phyloP scores from a whole-genome alignment of 768 basidiomycete species.

The Russula griseocarnosa region DNA sequence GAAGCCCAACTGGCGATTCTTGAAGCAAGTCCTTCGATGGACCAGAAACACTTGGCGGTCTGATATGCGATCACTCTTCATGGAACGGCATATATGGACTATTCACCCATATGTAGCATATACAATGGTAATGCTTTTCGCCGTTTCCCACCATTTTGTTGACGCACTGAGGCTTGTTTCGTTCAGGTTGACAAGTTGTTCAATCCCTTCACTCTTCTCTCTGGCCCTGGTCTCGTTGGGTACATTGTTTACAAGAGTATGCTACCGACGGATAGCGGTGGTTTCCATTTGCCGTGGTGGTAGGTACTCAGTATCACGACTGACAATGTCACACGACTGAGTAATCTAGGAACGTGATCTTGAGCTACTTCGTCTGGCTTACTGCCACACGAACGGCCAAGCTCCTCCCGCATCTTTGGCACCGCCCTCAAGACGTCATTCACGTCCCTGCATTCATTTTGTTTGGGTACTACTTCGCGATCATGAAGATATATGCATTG shows the following conservation, averaged over 20 bases:
- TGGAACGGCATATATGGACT: constrained; percentile 84
- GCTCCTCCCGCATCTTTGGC: constrained; percentile 58
- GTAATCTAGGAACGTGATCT: constrained; percentile 56
- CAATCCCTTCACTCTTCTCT: constrained; percentile 82
- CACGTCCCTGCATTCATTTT: constrained; percentile 63
- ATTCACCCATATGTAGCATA: constrained; percentile 77
- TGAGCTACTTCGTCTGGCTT: constrained; percentile 67
- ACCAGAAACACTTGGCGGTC: constrained; percentile 93
- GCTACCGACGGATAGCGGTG: constrained; percentile 58
- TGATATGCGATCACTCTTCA: constrained; percentile 84
- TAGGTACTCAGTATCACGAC: constrained; percentile 37
- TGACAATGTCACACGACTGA: background rate
- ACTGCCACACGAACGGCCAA: constrained; percentile 70
- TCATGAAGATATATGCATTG: constrained; percentile 92
- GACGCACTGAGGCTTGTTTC: constrained; percentile 14
- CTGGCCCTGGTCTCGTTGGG: constrained; percentile 75
- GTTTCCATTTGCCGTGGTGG: constrained; percentile 83
- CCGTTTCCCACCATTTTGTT: constrained; percentile 8
- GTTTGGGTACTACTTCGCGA: constrained; percentile 91
- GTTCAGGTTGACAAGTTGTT: constrained; percentile 75
- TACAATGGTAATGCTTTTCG: constrained; percentile 63
- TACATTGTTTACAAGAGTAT: constrained; percentile 79
- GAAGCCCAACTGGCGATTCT: constrained; percentile 95
- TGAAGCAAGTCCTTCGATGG: constrained; percentile 92
- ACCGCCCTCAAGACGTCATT: constrained; percentile 54